Base-by-base conservation (phyloP, 176 grass and related monocot genomes). In the Avena eriantha region DNA sequence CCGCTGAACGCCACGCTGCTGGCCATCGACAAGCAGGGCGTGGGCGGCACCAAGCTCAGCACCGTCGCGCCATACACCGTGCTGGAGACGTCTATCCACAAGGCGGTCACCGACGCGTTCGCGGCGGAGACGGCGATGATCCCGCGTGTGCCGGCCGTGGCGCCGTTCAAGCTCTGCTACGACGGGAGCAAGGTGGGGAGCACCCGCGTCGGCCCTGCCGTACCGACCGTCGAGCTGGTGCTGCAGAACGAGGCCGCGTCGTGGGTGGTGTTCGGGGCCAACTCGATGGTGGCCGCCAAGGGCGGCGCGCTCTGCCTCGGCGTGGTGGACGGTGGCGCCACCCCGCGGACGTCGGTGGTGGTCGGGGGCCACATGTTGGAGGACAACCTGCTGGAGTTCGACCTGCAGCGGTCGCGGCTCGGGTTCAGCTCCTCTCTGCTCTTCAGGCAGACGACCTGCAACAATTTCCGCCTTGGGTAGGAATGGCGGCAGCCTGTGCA, bases 331-430 rank as follows among this genome's bases (percentile, higher is more conserved):
- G 92, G 88, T 8, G 95, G 92, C 13, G 12, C 4, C n/a, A 59
- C 69, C 7, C 86, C 90, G 3, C 78, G 47, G 46, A 93, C 95
- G 54, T 83, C 95, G 50, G 83, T 97, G 31, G 88, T 94, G 50
- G 87, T 97, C 77, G 92, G 95, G 2, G 95, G 88, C 5, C 56
- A 90, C 76, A 93, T 91, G 84, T 78, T 94, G 86, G 90, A 94
- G 82, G 81, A 97, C 80, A 97, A 97, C 89, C 89, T 97, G 72
- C 88, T 97, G 67, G 83, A 89, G 71, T 92, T 97, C 79, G 95
- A 94, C 73, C 83, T 94, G 78, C 81, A 71, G 18, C 63, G 65
- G 45, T 91, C 90, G 34, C 84, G 90, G 72, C 81, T 97, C 19
- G 95, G 95, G 17, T 97, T 97, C 88, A 93, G 88, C 45, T 89